These are phyloP conservation scores for Maudiozyma bulderi DNA, from an alignment of 805 yeast species.

Conservation along the genomic window DNA sequence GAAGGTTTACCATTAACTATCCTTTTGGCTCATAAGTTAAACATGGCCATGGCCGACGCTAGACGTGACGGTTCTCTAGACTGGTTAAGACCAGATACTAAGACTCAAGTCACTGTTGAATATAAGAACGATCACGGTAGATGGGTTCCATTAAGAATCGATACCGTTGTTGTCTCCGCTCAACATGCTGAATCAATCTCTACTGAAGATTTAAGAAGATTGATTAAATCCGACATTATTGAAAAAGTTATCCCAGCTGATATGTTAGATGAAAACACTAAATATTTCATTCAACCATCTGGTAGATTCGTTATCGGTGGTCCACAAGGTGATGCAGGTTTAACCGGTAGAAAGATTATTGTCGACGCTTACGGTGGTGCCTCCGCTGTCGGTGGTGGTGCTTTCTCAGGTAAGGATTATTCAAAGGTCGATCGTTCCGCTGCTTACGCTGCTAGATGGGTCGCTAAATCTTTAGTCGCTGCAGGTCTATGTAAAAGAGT, in stretches of 20 bases:
- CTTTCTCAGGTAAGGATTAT: slow-evolving; percentile 99
- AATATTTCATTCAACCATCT: slow-evolving; percentile 97
- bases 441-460: slow-evolving; percentile 99
- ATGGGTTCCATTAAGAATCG: slow-evolving; percentile 90
- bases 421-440: slow-evolving; percentile 99
- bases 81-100: slow-evolving; percentile 99
- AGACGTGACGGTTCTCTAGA: slow-evolving; percentile 91
- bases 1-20: slow-evolving; percentile 94
- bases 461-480: slow-evolving; percentile 92
- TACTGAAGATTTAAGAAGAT: slow-evolving; percentile 81
- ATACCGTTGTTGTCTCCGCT: slow-evolving; percentile 93
- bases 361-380: slow-evolving; percentile 99
- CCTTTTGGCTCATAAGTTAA: slow-evolving; percentile 87
- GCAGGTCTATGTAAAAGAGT: slow-evolving; percentile 97
- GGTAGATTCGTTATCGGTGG: slow-evolving; percentile 99
- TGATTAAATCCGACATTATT: slow-evolving; percentile 70
- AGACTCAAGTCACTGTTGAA: slow-evolving; percentile 98
- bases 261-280: slow-evolving; percentile 87
- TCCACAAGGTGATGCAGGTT: slow-evolving; percentile 99
- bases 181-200: slow-evolving; percentile 96
- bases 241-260: slow-evolving; percentile 88
- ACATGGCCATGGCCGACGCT: slow-evolving; percentile 93
- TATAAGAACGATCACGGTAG: slow-evolving; percentile 92
- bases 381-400: slow-evolving; percentile 99
- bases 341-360: slow-evolving; percentile 98